These are phyloP conservation scores for Geosmithia morbida DNA, from an alignment of 2,329 filamentous ascomycete species.

Conservation along the genomic window DNA sequence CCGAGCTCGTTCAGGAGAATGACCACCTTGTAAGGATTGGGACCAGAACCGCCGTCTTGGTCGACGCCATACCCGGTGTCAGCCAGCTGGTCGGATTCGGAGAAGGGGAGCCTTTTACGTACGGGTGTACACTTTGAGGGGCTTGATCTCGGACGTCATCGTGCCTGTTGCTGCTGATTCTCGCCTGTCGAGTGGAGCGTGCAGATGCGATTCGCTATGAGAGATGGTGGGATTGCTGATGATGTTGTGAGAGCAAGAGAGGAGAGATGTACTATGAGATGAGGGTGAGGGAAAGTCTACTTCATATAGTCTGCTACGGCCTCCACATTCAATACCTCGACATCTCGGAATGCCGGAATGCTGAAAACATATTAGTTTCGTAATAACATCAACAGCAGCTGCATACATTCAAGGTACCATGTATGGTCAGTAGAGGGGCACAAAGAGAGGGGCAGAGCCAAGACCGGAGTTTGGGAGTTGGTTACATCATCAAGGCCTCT, in stretches of 20 bases:
- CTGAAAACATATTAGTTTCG: too few species aligned
- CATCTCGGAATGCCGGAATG: too few species aligned
- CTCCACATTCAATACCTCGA: too few species aligned
- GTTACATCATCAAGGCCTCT: slow-evolving; percentile 5
- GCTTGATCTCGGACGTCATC: slow-evolving; percentile 6
- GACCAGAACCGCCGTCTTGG: slow-evolving; percentile 6
- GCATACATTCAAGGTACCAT: too few species aligned
- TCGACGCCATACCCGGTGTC: not conserved
- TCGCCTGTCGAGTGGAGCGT: not conserved
- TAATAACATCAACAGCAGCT: too few species aligned
- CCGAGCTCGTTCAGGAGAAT: slow-evolving; percentile 21
- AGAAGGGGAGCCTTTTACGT: slow-evolving; percentile 1
- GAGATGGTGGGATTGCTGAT: not conserved
- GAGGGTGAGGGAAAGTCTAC: not conserved
- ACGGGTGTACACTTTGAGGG: slow-evolving; percentile 7
- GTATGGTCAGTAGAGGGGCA: too few species aligned
- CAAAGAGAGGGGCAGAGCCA: not conserved
- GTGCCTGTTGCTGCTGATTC: not conserved
- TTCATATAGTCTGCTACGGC: not conserved
- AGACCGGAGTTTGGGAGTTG: not conserved
- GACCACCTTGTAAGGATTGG: slow-evolving; percentile 16
- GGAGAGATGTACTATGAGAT: too few species aligned
- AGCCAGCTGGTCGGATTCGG: not conserved
- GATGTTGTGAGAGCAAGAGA: not conserved
- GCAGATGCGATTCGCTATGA: too few species aligned